A percentile compares a stretch with the other conserved stretches of the same genome.
Evolutionary conservation across 1,284 basidiomycete genomes (phyloP).

Genomic region (Ceratobasidium sp.): DNA sequence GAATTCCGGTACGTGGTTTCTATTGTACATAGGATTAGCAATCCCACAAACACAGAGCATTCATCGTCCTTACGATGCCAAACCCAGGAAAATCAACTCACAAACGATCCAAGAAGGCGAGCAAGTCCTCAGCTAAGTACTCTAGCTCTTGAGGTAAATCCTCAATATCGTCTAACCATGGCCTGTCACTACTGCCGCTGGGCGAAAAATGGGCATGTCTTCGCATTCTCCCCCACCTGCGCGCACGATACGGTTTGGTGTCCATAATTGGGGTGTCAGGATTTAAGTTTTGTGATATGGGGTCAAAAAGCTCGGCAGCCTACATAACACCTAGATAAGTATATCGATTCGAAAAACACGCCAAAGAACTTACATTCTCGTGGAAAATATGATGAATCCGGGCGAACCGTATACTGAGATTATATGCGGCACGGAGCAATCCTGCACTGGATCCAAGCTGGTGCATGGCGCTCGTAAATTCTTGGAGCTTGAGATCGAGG

Average conservation of each 20-base stretch:
- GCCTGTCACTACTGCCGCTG: slow-evolving; percentile 38
- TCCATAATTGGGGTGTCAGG: slow-evolving; percentile 21
- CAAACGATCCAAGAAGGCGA: slow-evolving; percentile 72
- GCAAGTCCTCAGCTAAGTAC: slow-evolving; percentile 70
- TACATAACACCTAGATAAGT: not conserved
- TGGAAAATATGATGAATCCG: slow-evolving; percentile 49
- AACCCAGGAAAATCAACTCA: slow-evolving; percentile 55
- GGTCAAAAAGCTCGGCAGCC: slow-evolving; percentile 17
- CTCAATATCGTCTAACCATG: slow-evolving; percentile 64
- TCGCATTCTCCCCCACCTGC: slow-evolving; percentile 37
- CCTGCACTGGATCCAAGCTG: slow-evolving; percentile 46
- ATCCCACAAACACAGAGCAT: no score
- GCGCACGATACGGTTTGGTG: slow-evolving; percentile 32
- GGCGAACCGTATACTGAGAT: slow-evolving; percentile 39
- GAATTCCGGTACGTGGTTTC: slow-evolving; percentile 55
- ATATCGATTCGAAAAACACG: not conserved
- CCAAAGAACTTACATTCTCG: slow-evolving; percentile 40
- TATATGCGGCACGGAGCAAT: slow-evolving; percentile 40
- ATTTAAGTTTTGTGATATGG: not conserved
- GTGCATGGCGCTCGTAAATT: slow-evolving; percentile 46
- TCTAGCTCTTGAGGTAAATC: slow-evolving; percentile 74
- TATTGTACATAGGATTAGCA: not conserved
- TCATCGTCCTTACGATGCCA: no score
- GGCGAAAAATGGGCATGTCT: not conserved
- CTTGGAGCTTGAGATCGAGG: slow-evolving; percentile 46